Percentiles rank a stretch among this genome's conserved stretches.
Evolutionary conservation across 495 filamentous ascomycete genomes (phyloP).

Genomic region (Parathielavia hyrcaniae): DNA sequence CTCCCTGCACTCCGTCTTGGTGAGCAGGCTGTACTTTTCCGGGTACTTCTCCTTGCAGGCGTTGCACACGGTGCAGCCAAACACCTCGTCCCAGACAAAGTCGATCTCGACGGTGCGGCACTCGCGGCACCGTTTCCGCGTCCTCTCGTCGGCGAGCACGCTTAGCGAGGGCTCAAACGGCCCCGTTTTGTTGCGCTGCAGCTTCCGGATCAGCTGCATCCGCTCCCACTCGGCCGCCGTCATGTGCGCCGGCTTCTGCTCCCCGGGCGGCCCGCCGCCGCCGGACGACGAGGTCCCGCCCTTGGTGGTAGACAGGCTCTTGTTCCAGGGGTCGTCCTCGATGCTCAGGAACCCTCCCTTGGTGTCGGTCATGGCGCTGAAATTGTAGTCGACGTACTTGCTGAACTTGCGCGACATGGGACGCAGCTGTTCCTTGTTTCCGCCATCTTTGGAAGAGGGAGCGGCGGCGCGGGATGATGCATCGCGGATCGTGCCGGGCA

Average conservation of each 20-base stretch:
- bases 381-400: slow-evolving; percentile 94
- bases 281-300: slow-evolving; percentile 23
- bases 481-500: slow-evolving; percentile 62
- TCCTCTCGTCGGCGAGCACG: slow-evolving; percentile 54
- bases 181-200: slow-evolving; percentile 68
- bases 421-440: slow-evolving; percentile 53
- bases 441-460: slow-evolving; percentile 33
- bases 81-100: slow-evolving; percentile 84
- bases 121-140: slow-evolving; percentile 72
- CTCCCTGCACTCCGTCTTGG: slow-evolving; percentile 92
- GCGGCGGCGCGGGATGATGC: slow-evolving; percentile 35
- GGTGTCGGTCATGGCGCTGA: slow-evolving; percentile 94
- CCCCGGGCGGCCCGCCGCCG: slow-evolving; percentile 31
- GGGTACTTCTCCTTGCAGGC: slow-evolving; percentile 79
- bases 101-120: slow-evolving; percentile 83
- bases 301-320: slow-evolving; percentile 52
- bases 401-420: slow-evolving; percentile 57
- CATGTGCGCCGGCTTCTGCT: slow-evolving; percentile 80
- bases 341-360: slow-evolving; percentile 86
- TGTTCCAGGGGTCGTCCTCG: slow-evolving; percentile 87
- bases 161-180: slow-evolving; percentile 83
- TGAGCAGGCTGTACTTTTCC: slow-evolving; percentile 88
- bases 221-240: slow-evolving; percentile 89
- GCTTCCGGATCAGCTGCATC: slow-evolving; percentile 59
- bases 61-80: slow-evolving; percentile 63